These are phyloP conservation scores for Phytophthora sp. DNA, from an alignment of 352 stramenopile genomes.

Conservation along the genomic window DNA sequence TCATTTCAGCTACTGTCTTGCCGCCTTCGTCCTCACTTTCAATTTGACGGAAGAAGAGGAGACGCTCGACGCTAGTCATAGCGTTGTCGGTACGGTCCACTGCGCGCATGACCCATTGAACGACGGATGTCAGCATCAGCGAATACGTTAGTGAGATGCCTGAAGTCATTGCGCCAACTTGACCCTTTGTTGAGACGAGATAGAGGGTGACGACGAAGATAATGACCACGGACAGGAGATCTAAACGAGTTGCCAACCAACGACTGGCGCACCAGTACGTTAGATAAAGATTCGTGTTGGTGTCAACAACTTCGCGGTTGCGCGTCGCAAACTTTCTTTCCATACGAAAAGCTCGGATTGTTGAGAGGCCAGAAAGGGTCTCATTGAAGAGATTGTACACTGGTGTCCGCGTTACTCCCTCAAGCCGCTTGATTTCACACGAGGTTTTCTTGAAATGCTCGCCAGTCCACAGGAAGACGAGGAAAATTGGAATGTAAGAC, in stretches of 20 bases:
- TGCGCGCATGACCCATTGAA: constrained; percentile 31
- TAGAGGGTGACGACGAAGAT: constrained; percentile 87
- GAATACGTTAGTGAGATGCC: constrained; percentile 37
- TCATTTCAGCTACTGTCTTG: not conserved
- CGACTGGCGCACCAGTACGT: constrained; percentile 57
- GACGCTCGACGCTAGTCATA: constrained; percentile 42
- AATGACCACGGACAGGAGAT: constrained; percentile 75
- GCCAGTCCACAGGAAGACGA: constrained; percentile 56
- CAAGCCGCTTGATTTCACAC: constrained; percentile 93
- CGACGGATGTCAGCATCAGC: constrained; percentile 48
- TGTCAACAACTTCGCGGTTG: constrained; percentile 40
- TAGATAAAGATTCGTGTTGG: constrained; percentile 41
- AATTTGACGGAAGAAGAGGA: constrained; percentile 36
- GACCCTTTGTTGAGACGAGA: constrained; percentile 56
- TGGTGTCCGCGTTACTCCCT: constrained; percentile 85
- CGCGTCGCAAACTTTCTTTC: constrained; percentile 31
- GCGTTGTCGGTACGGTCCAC: constrained; percentile 50
- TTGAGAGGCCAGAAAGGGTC: constrained; percentile 90
- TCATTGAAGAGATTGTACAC: constrained; percentile 94
- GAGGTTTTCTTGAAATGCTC: constrained; percentile 89
- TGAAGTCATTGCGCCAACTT: constrained; percentile 20
- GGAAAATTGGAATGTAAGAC: constrained; percentile 61
- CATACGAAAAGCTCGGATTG: constrained; percentile 84
- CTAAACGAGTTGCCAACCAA: constrained; percentile 94
- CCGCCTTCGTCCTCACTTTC: constrained; percentile 31